Base-by-base conservation (phyloP, 495 filamentous ascomycete genomes). In the Clavariopsis aquatica region DNA sequence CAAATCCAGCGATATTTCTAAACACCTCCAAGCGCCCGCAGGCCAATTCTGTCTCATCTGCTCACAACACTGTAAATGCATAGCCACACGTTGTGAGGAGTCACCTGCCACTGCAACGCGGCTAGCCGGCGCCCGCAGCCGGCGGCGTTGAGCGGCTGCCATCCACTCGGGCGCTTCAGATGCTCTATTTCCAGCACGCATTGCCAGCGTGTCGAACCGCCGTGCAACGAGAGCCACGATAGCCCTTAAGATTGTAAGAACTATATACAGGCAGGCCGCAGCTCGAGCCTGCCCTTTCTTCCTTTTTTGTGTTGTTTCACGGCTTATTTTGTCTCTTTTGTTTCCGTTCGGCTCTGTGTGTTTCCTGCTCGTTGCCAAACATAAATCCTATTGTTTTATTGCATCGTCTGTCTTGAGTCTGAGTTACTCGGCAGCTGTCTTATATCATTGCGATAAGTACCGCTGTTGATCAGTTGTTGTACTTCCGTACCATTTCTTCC, bases 31-130 rank as follows among this genome's bases (percentile, higher is more conserved):
- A 70, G 54, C 62, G 55, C 55, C 67, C 52, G 19, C 47, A 26
- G 1, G 47, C 41, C 28, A 38, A 17, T 36, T 29, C 29, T 36
- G 65, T 68, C 63, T 71, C 65, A 65, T 43, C 60, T 55, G 19
- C 52, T 49, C 45, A 36, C 2, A 8, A 47, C 24, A 8, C 34
- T 41, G 34, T 38, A 20, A 19, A 28, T 17, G 52, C 62, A 63
- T 53, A 64, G 66, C 69, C 69, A 71, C 57, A 66, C 57, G 26
- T 28, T 60, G 15, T 23, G 47, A 53, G 47, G 60, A 69, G 66
- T 69, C 65, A 65, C 53, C 52, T 53, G 61, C 53, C 57, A 57
- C 65, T 71, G 65, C 43, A 47, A 64, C 67, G 17, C 57, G 55
- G 60, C 57, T 63, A 64, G 62, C 43, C 8, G 13, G 28, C 31